These are phyloP conservation scores for Globisporangium abappressorium DNA, from an alignment of 352 stramenopile species.

Conservation along the genomic window DNA sequence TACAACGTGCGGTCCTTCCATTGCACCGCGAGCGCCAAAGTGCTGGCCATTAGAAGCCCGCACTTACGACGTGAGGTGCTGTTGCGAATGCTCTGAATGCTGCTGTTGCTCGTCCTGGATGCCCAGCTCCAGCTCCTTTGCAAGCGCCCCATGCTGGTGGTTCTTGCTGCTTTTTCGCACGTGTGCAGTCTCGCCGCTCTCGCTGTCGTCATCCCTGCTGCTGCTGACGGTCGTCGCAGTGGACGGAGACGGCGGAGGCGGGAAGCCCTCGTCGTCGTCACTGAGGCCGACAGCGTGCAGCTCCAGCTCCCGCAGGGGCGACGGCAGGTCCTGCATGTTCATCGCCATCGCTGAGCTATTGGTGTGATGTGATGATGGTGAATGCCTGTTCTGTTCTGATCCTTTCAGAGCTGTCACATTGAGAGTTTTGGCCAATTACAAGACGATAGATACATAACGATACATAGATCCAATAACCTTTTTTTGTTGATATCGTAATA, in stretches of 20 bases:
- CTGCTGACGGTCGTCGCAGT: conserved; percentile 22
- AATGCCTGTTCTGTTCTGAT: conserved; percentile 7
- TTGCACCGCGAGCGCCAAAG: not conserved
- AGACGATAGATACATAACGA: not conserved
- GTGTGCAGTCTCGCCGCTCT: not conserved
- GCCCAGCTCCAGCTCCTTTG: conserved; percentile 14
- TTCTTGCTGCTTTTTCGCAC: conserved; percentile 3
- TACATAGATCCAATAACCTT: not conserved
- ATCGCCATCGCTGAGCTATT: not conserved
- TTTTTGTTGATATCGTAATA: not conserved
- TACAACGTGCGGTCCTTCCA: no score
- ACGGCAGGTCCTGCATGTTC: conserved; percentile 13
- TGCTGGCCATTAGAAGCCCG: not conserved
- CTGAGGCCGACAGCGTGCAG: conserved; percentile 26
- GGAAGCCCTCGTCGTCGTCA: conserved; percentile 15
- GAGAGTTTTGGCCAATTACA: no score
- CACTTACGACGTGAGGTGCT: conserved; percentile 45
- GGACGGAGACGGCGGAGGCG: conserved; percentile 22
- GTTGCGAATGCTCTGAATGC: conserved; percentile 16
- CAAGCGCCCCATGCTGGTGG: not conserved
- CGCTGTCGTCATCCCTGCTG: conserved; percentile 5
- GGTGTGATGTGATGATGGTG: not conserved
- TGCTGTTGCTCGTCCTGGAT: conserved; percentile 21
- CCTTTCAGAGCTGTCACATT: not conserved
- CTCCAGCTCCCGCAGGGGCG: conserved; percentile 26